Evolutionary conservation across 495 filamentous ascomycete species (phyloP), one percentile per base, ranked within the genome.

Genomic region (Aspergillus heteromorphus): DNA sequence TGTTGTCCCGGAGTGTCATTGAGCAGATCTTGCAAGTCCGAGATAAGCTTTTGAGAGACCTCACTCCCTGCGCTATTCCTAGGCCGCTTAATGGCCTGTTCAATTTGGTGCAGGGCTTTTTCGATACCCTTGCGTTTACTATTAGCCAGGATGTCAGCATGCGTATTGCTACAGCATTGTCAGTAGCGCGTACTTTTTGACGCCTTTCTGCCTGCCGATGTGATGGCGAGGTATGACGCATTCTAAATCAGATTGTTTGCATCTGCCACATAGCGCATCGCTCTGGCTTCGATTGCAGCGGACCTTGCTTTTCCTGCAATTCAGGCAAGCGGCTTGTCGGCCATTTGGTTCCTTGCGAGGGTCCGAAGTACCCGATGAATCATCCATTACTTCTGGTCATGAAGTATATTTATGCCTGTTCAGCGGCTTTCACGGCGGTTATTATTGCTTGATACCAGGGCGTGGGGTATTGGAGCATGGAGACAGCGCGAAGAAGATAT

Each of bases 101-200:
- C 84, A 45, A 89, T 85, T 60, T 87, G 85, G 60, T 85, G 80
- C 21, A 89, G 75, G 0, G 86, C 85, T 65, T 87, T 89, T 52
- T 87, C 85, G 48, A 89, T 65, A 0, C 86, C 86, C 30, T 82
- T 86, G 21, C 86, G 83, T 65, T 89, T 89, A 64, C 86, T 88
- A 56, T 9, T 49, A 18, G 6, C 58, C 55, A 18, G 54, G 18
- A 19, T n/a, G 51, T 60, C 50, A 62, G 40, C 42, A 20, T 47
- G 10, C 13, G 40, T 19, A 0, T 20, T 16, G 13, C 10, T 34
- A 11, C 8, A 30, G 5, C 19, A 14, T n/a, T 45, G 31, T 6
- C 16, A 21, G 13, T 4, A 27, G 20, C 19, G 66, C 80, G 73
- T 65, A 84, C 85, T 89, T 89, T 63, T 87, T 87, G 40, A 88